Percentiles rank a stretch among this genome's conserved stretches.
These are phyloP conservation scores for Trypanosoma scelopori DNA, from an alignment of 208 protist genomes.

Conservation along the genomic window DNA sequence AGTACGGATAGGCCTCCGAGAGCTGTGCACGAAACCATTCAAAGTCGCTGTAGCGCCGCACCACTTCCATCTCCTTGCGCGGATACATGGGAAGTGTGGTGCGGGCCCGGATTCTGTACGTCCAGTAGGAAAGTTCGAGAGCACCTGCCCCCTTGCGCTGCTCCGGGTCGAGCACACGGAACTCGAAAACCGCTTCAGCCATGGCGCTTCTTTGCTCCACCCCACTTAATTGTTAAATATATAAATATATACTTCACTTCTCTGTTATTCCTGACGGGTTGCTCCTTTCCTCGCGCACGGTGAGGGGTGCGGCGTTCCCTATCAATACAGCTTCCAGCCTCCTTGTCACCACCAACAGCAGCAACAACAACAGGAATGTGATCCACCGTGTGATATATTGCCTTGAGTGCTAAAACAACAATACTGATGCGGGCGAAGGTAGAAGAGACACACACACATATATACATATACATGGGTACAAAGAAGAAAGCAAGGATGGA, in stretches of 20 bases:
- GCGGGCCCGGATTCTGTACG: constrained; percentile 54
- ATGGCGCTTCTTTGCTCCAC: constrained; percentile 13
- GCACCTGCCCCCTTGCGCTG: constrained; percentile 56
- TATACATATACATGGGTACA: too few relatives aligned
- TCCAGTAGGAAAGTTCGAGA: constrained; percentile 83
- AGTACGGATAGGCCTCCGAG: constrained; percentile 60
- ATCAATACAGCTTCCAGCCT: too few relatives aligned
- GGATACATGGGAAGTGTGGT: constrained; percentile 34
- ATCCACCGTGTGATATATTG: too few relatives aligned
- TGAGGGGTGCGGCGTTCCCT: too few relatives aligned
- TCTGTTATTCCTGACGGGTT: too few relatives aligned
- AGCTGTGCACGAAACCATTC: constrained; percentile 75
- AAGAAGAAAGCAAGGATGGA: too few relatives aligned
- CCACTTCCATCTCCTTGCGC: constrained; percentile 34
- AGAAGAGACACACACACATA: too few relatives aligned
- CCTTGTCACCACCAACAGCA: too few relatives aligned
- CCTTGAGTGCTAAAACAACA: too few relatives aligned
- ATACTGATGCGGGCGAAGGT: too few relatives aligned
- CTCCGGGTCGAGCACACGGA: constrained; percentile 39
- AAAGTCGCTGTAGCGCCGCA: constrained; percentile 90
- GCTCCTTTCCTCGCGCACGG: too few relatives aligned
- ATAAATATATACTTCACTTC: constrained; percentile 4
- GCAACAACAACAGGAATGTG: too few relatives aligned
- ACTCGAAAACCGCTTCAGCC: constrained; percentile 32
- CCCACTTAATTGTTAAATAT: constrained; percentile 3